These are phyloP conservation scores for Chrysochromulina tobinii DNA, from an alignment of 78 protist species.

Conservation along the genomic window DNA sequence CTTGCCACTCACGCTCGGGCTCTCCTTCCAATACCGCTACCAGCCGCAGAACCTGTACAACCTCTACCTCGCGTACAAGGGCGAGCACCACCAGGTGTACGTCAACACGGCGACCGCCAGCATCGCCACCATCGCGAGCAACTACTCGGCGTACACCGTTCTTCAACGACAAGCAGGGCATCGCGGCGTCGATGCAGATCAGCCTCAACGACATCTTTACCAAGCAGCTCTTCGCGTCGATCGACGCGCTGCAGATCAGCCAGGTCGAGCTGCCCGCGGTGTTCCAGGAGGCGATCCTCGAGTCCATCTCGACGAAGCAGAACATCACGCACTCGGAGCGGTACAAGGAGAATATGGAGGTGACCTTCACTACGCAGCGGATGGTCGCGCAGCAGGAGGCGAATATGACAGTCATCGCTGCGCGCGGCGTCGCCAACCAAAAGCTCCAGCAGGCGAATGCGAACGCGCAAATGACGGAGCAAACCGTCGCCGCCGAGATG, in stretches of 20 bases:
- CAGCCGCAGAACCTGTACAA: not conserved
- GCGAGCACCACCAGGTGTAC: not conserved
- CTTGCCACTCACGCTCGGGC: not conserved
- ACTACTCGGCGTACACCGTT: constrained; percentile 2
- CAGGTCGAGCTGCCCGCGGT: not conserved
- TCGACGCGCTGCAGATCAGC: not conserved
- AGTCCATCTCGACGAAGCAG: not conserved
- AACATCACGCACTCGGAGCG: not conserved
- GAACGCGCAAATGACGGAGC: not conserved
- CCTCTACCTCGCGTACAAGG: not conserved
- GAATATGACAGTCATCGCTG: not conserved
- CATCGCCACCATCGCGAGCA: not conserved
- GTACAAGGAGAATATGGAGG: not conserved
- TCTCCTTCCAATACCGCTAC: not conserved
- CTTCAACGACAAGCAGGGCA: constrained; percentile 23
- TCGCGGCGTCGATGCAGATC: not conserved
- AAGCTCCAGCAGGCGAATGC: not conserved
- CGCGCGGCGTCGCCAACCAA: not conserved
- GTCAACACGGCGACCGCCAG: not conserved
- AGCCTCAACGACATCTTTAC: not conserved
- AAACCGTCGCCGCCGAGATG: not conserved
- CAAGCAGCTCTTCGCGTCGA: not conserved
- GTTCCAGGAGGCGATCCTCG: constrained; percentile 5
- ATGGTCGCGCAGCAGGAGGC: not conserved
- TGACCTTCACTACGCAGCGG: not conserved